Evolutionary conservation across 2,329 filamentous ascomycete genomes (phyloP), one percentile per base, ranked within the genome.

Genomic region (Aureobasidium mangrovei): DNA sequence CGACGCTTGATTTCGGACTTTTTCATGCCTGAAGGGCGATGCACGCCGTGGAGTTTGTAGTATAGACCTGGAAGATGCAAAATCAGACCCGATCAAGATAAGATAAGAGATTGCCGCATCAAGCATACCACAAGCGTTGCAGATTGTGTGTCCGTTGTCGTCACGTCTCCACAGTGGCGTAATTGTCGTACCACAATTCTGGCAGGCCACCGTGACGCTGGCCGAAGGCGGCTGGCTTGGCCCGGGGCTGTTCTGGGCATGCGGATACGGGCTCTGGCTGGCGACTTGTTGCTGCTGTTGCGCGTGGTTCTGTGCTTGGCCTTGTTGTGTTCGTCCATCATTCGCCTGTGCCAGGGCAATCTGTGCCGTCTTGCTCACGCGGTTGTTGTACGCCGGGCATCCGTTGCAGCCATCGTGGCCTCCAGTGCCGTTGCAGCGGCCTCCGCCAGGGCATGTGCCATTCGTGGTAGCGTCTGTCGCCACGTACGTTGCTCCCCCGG

Each of bases 11-110:
- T 98, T 28, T 95, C 87, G 3, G 89, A 86, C 70, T 96, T 97
- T 71, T 97, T 98, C 93, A 98, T 97, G n/a, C 89, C 89, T 4
- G 93, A 88, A 0, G 93, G 93, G 40, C 93, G 81, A 69, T 96
- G 91, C 31, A 90, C 84, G 53, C 91, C 91, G 67, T 98, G 93
- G 2, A 98, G 82, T 70, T 97, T 97, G 74, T 94, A 90, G 69
- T 98, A 98, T 3, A 98, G 75, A 4, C 91, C 90, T 95, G 60
- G 29, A 40, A 45, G 46, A 63, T 40, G 64, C 60, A 53, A 54
- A 36, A 26, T 54, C 10, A 47, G 36, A 10, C 18, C 36, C 26
- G 29, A 48, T 52, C 38, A 18, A 42, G 47, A 42, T 52, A 35
- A 52, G 47, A 52, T 52, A 41, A 52, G 38, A 35, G 4, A 33